Evolutionary conservation across 1,284 basidiomycete species (phyloP).

Genomic region (Tilletia horrida): DNA sequence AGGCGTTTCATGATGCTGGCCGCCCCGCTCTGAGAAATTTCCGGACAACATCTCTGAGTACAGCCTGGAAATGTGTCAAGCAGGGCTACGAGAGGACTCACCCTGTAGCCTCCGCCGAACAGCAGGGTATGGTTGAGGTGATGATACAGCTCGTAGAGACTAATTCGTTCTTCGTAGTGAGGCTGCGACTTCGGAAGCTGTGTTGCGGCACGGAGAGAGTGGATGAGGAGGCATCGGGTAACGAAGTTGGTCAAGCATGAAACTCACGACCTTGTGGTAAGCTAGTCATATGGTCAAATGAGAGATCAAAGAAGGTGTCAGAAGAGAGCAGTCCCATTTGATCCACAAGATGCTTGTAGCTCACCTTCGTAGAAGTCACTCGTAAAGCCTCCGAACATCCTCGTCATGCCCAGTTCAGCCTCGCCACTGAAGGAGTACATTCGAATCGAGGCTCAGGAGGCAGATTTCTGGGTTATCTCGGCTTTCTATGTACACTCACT

Average conservation of each 20-base stretch:
- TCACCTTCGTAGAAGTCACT: constrained; percentile 63
- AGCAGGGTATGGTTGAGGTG: constrained; percentile 66
- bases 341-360: neutral
- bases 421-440: constrained; percentile 56
- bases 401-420: constrained; percentile 76
- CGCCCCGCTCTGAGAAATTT: neutral
- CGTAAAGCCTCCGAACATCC: constrained; percentile 77
- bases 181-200: constrained; percentile 68
- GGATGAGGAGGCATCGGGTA: no score
- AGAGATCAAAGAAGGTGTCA: no score
- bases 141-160: constrained; percentile 76
- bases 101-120: constrained; percentile 25
- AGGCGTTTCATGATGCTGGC: neutral
- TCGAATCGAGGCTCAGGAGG: neutral
- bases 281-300: no score
- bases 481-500: no score
- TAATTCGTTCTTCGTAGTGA: constrained; percentile 68
- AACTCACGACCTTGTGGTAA: constrained; percentile 63
- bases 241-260: no score
- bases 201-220: neutral
- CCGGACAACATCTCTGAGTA: no score
- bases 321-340: neutral
- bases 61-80: neutral
- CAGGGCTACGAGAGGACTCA: neutral
- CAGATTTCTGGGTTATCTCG: neutral